These are phyloP conservation scores for Jackrogersella multiformis DNA, from an alignment of 495 filamentous ascomycete species.

Conservation along the genomic window DNA sequence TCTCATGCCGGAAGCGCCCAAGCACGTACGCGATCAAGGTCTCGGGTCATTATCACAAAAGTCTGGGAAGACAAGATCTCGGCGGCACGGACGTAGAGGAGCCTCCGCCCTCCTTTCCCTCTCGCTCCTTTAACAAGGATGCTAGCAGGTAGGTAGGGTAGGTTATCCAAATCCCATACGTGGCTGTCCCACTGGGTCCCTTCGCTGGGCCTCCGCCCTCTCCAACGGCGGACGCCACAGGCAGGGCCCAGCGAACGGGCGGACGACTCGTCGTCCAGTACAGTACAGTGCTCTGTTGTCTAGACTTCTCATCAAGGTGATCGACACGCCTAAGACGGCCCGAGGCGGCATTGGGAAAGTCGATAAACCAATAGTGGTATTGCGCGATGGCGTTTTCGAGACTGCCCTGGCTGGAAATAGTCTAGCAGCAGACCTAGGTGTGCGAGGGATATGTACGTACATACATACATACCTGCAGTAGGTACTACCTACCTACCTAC, in stretches of 20 bases:
- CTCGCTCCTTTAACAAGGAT: slow-evolving; percentile 15
- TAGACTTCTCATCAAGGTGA: slow-evolving; percentile 20
- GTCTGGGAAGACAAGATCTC: slow-evolving; percentile 17
- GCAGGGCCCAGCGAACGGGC: slow-evolving; percentile 15
- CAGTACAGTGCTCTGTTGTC: not conserved
- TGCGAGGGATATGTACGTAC: not conserved
- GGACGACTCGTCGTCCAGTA: slow-evolving; percentile 11
- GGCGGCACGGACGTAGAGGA: slow-evolving; percentile 37
- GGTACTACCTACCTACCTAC: too few relatives aligned
- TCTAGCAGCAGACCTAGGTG: slow-evolving; percentile 21
- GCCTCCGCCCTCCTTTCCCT: slow-evolving; percentile 20
- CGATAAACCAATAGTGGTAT: slow-evolving; percentile 17
- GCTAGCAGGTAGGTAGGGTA: slow-evolving; percentile 14
- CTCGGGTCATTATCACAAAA: slow-evolving; percentile 26
- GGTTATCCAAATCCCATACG: slow-evolving; percentile 5
- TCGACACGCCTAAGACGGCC: slow-evolving; percentile 22
- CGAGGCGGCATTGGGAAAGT: slow-evolving; percentile 31
- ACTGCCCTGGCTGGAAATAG: slow-evolving; percentile 14
- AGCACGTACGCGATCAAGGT: slow-evolving; percentile 32
- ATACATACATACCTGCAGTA: not conserved
- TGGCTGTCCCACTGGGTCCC: slow-evolving; percentile 12
- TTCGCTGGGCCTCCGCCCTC: slow-evolving; percentile 19
- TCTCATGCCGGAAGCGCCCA: not conserved
- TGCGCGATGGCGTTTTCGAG: slow-evolving; percentile 11
- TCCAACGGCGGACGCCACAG: slow-evolving; percentile 28